Evolutionary conservation across 2,329 filamentous ascomycete genomes (phyloP), one percentile per base, ranked within the genome.

Genomic region (Penicillium frequentans): DNA sequence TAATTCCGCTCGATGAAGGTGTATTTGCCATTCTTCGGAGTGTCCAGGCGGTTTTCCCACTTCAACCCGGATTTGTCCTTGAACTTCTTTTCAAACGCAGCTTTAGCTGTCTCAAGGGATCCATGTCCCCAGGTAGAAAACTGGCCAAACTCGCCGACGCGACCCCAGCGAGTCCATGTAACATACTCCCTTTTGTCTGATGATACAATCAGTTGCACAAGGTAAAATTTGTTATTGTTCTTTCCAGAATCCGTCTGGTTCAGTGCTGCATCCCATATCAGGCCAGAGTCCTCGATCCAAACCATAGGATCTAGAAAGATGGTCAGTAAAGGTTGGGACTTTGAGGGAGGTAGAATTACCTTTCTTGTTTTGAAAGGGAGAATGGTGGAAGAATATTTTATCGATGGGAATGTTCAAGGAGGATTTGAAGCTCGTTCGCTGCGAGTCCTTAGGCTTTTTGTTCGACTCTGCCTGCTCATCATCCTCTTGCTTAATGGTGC

Each of bases 141-240:
- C 58, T 82, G 77, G 1, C 83, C 83, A 24, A 59, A 64, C 60
- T 84, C 82, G 4, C 83, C 83, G 5, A 96, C 90, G 23, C 91
- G 85, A 23, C 91, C 91, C 90, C 90, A 96, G 55, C 90, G 82
- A 3, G 88, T 91, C 89, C 89, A 93, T 0, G 84, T 86, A 44
- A 79, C 76, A 70, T 81, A 90, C 68, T 14, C 63, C 59, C 23
- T 54, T 55, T 10, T 54, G 52, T 3, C 53, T 51, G 6, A 54
- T 50, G 16, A 52, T 43, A n/a, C 86, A 67, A 60, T 33, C 16
- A 90, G 78, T 78, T 93, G 90, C 27, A 92, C 72, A 27, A 85
- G 84, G 68, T 93, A 93, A 71, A 93, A 93, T 64, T 95, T 95
- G 73, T 95, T 93, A 73, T 90, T 89, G 69, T 93, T 95, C 47